Evolutionary conservation across 352 stramenopile species (phyloP).

Genomic region (Pythium aphanidermatum): DNA sequence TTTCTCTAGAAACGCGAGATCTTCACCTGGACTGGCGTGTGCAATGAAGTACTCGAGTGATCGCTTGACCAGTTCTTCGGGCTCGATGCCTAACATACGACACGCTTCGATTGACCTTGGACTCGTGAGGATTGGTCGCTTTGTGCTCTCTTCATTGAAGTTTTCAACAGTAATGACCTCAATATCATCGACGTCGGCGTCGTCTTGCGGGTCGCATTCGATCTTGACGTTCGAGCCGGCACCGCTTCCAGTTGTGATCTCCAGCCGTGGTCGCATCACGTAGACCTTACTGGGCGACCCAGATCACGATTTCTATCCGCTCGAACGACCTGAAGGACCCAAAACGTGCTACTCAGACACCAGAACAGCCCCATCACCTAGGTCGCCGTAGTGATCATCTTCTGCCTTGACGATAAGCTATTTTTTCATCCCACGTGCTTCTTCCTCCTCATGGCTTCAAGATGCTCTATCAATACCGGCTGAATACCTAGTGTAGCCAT

Average conservation of each 20-base stretch:
- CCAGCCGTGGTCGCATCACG: too few species aligned
- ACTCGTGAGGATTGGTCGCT: conserved; percentile 46
- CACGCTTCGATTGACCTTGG: conserved; percentile 69
- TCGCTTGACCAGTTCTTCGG: conserved; percentile 51
- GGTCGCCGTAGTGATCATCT: too few species aligned
- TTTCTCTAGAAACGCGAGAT: conserved; percentile 38
- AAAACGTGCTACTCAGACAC: too few species aligned
- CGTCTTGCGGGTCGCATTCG: conserved; percentile 9
- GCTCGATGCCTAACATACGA: conserved; percentile 64
- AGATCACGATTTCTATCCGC: too few species aligned
- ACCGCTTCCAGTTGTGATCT: background rate
- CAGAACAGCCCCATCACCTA: too few species aligned
- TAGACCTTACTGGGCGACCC: too few species aligned
- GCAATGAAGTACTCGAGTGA: conserved; percentile 54
- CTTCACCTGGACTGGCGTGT: conserved; percentile 18
- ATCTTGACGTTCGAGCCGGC: background rate
- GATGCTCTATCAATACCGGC: too few species aligned
- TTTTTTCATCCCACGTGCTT: conserved; percentile 4
- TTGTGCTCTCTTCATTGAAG: conserved; percentile 42
- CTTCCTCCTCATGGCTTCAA: too few species aligned
- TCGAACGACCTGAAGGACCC: too few species aligned
- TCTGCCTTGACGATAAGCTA: too few species aligned
- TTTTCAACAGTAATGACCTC: conserved; percentile 47
- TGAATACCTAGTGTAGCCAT: conserved; percentile 18
- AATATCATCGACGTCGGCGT: conserved; percentile 18